Conservation (phyloP, 352 stramenopile genomes). For the Pythium oligandrum region DNA sequence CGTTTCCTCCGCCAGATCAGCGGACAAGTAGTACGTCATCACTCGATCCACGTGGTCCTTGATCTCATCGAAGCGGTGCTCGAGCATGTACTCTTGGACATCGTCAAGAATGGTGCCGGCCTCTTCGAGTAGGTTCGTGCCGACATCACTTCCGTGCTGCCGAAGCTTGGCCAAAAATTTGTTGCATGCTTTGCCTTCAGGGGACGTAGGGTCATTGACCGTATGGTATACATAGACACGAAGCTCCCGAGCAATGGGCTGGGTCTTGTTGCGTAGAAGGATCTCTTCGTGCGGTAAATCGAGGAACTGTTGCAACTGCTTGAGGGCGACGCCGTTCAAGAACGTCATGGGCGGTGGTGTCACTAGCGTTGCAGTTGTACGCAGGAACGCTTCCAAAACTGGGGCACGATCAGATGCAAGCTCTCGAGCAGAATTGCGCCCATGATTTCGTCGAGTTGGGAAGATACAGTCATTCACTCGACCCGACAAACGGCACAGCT, state of each 20-base stretch:
- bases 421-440: slow-evolving; percentile 47
- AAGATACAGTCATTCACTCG: slow-evolving; percentile 69
- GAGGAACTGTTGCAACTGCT: slow-evolving; percentile 79
- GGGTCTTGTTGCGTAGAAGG: slow-evolving; percentile 71
- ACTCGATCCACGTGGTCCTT: slow-evolving; percentile 51
- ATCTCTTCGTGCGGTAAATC: slow-evolving; percentile 69
- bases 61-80: slow-evolving; percentile 82
- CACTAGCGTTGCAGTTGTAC: slow-evolving; percentile 61
- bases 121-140: slow-evolving; percentile 63
- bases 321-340: slow-evolving; percentile 63
- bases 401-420: slow-evolving; percentile 66
- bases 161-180: slow-evolving; percentile 71
- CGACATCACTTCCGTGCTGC: slow-evolving; percentile 31
- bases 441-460: slow-evolving; percentile 50
- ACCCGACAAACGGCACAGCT: slow-evolving; percentile 68
- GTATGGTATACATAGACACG: slow-evolving; percentile 80
- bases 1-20: slow-evolving; percentile 7
- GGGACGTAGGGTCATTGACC: slow-evolving; percentile 68
- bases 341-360: slow-evolving; percentile 73
- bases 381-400: slow-evolving; percentile 75
- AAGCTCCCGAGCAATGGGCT: slow-evolving; percentile 68
- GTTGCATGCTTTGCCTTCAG: slow-evolving; percentile 70
- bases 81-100: slow-evolving; percentile 85
- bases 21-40: slow-evolving; percentile 35
- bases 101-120: slow-evolving; percentile 74